Evolutionary conservation across 169 alveolate species (phyloP), one percentile per base, ranked within the genome.

Genomic region (Cryptosporidium canis): DNA sequence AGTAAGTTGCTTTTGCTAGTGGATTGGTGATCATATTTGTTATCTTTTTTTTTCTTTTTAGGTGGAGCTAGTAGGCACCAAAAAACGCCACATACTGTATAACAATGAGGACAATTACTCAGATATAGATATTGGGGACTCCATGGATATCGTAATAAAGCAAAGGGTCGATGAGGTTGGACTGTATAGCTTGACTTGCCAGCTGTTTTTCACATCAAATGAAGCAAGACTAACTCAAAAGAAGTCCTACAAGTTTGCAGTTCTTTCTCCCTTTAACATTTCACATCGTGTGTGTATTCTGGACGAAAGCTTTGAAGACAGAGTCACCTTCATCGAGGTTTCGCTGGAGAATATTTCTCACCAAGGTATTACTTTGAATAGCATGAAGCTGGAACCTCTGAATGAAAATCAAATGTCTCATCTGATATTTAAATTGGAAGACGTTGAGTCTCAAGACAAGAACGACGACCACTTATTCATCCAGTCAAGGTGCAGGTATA

Each of bases 161-260:
- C 77, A 77, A 39, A 55, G 87, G 39, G 87, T 77, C 2, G 87
- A 77, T 35, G 87, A 77, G 41, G 63, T 77, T 41, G 87, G 87
- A n/a, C 27, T 77, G n/a, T 77, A 58, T 39, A 77, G 58, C n/a
- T 44, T 77, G 16, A 61, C 45, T n/a, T 77, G 87, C 63, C 87
- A 77, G 35, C 24, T 77, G 14, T 77, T 58, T 63, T 77, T 77
- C 11, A 77, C 72, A n/a, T 55, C 72, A 3, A 77, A 77, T 58
- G 87, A 61, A 24, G 44, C 63, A 14, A 45, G 64, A 43, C 27
- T 77, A 18, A 61, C 87, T 14, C 87, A 58, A 53, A 77, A 77
- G 66, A 77, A 61, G 64, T 77, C 87, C 3, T 77, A 77, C 45
- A 77, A 77, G 33, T 77, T 77, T 77, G 71, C 87, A 56, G 87